phyloP scores from a whole-genome alignment of 345 rosid species.

The Aquilaria malaccensis region DNA sequence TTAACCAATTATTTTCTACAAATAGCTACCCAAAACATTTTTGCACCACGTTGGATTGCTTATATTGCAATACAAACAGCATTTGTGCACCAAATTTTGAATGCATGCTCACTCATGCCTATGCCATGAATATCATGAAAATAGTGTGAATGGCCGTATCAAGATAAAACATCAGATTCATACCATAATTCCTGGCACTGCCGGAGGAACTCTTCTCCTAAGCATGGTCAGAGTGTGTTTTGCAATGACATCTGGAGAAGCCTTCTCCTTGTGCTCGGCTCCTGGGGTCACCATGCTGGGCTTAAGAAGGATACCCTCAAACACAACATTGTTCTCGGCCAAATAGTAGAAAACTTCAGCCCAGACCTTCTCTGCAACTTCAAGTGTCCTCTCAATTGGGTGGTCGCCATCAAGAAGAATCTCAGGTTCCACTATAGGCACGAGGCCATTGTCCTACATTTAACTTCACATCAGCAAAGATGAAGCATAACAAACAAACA shows the following conservation, averaged over 20 bases:
- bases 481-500: not conserved
- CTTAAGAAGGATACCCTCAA: conserved; percentile 91
- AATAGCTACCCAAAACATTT: no score
- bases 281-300: conserved; percentile 99
- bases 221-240: conserved; percentile 91
- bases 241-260: conserved; percentile 86
- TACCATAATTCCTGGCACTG: conserved; percentile 98
- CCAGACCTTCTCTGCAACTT: conserved; percentile 99
- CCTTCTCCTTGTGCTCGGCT: conserved; percentile 88
- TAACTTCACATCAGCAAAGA: conserved; percentile 5
- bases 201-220: conserved; percentile 88
- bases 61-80: no score
- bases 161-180: not conserved
- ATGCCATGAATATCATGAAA: no score
- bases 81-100: no score
- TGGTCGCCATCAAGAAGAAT: conserved; percentile 98
- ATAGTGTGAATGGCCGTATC: no score
- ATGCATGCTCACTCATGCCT: no score
- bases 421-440: conserved; percentile 97
- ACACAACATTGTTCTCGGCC: conserved; percentile 82
- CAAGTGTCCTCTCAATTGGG: conserved; percentile 86
- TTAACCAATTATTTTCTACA: no score
- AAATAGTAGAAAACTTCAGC: conserved; percentile 90
- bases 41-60: no score
- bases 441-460: conserved; percentile 86